Evolutionary conservation across 1,139 yeast species (phyloP), one percentile per base, ranked within the genome.

Genomic region (Protomyces lactucae-debilis): DNA sequence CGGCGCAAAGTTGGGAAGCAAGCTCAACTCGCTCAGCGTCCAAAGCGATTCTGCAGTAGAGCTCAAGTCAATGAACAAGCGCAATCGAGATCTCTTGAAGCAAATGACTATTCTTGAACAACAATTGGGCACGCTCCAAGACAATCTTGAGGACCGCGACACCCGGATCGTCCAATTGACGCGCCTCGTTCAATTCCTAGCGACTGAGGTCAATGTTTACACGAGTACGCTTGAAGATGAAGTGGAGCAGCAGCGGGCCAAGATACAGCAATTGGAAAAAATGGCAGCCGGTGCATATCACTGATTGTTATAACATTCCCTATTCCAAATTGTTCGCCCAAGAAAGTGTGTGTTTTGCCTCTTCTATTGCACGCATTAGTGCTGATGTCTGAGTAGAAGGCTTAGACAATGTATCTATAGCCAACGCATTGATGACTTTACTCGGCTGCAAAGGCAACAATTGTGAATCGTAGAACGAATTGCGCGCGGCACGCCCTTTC

Each of bases 171-270:
- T 32, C 8, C 53, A 52, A 16, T 18, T 59, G 53, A 59, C 57
- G 8, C 9, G 36, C 10, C 57, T 59, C 36, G 52, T 43, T 52
- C 18, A 52, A 18, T 59, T 40, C 35, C 53, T 59, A 14, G 39
- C 63, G 12, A 53, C 52, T 14, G 63, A 59, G 40, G 63, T 59
- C 28, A 52, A 59, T 18, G 43, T 59, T 32, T 52, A 52, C 39
- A 57, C 61, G 18, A 40, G 32, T 4, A 48, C 46, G n/a, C 61
- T 57, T 54, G 61, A 57, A 18, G 48, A 57, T 21, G 39, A 57
- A 51, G 55, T 57, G 28, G 36, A 51, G 37, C 37, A 28, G 21
- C 61, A 57, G 52, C 21, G 21, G 23, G 36, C 6, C 5, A 14
- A n/a, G 52, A 48, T 48, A 21, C 51, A 25, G 39, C 39, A 43